Evolutionary conservation across 805 yeast genomes (phyloP), one percentile per base, ranked within the genome.

Genomic region (Yamadazyma insecticola): DNA sequence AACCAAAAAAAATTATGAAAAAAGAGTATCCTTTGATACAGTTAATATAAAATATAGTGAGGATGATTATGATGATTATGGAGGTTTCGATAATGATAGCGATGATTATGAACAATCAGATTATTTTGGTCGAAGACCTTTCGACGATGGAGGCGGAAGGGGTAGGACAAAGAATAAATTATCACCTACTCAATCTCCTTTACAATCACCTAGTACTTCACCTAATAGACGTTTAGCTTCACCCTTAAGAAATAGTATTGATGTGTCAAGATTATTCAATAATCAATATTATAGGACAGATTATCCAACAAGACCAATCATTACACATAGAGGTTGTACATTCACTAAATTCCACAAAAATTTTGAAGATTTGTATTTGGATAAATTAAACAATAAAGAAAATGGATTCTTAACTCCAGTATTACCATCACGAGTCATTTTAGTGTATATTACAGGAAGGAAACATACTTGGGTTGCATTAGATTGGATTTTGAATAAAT

Each of bases 381-480:
- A 62, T 2, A 53, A 61, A 26, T 39, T 68, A 17, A 41, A 49
- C 20, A 48, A 53, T 13, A 28, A 36, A 18, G 30, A 30, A 9
- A 22, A 41, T 21, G 16, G 24, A 10, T 38, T 6, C 19, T 30
- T 48, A 14, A 41, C 41, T 11, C 71, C 74, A 0, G 63, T 68
- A 0, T 51, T 76, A 26, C 76, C 77, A 0, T 60, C 63, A 22
- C 62, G 88, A 45, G 69, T 70, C 1, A 62, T 82, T 4, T 48
- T 83, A 50, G 76, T 80, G 17, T 81, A 81, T 48, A 62, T 84
- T 18, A 67, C 78, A 42, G 94, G 87, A 3, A 60, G 90, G 37
- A 67, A 62, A 33, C 90, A 83, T 57, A 80, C 92, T 0, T 84
- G 95, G 95, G 86, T 81, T 8, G 78, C 87, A 1, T 53, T 84